Evolutionary conservation across 169 alveolate genomes (phyloP).

Genomic region (Plasmodium relictum): DNA sequence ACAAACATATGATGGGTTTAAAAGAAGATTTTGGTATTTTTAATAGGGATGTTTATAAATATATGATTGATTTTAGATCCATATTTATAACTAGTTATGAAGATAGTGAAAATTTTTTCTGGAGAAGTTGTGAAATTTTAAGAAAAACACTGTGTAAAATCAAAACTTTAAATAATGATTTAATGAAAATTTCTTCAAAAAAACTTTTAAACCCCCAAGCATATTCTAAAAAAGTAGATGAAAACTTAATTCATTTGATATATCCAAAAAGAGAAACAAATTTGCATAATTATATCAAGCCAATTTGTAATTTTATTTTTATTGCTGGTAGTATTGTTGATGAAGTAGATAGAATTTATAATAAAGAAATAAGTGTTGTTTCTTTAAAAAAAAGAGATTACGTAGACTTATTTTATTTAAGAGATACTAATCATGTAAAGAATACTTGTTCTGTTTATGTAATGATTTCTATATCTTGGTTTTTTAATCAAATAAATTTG

Average conservation of each 20-base stretch:
- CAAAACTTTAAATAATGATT: neutral
- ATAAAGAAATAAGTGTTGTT: neutral
- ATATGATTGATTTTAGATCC: neutral
- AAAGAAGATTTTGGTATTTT: neutral
- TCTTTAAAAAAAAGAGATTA: conserved; percentile 5
- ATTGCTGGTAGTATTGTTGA: neutral
- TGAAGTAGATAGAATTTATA: conserved; percentile 9
- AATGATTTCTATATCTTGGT: conserved; percentile 57
- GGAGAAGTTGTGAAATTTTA: conserved; percentile 2
- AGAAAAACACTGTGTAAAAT: neutral
- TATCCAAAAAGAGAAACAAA: neutral
- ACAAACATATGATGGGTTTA: neutral
- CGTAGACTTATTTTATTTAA: conserved; percentile 9
- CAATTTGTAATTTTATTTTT: conserved; percentile 10
- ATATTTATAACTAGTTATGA: neutral
- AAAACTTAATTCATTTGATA: neutral
- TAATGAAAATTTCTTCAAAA: neutral
- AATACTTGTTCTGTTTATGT: conserved; percentile 29
- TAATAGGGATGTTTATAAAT: neutral
- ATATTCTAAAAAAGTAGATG: neutral
- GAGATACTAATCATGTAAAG: conserved; percentile 7
- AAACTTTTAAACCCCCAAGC: neutral
- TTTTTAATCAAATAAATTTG: conserved; percentile 55
- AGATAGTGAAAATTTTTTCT: neutral
- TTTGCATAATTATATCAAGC: neutral